These are phyloP conservation scores for Gypsophila paniculata DNA, from an alignment of 179 eudicot species.

Conservation along the genomic window DNA sequence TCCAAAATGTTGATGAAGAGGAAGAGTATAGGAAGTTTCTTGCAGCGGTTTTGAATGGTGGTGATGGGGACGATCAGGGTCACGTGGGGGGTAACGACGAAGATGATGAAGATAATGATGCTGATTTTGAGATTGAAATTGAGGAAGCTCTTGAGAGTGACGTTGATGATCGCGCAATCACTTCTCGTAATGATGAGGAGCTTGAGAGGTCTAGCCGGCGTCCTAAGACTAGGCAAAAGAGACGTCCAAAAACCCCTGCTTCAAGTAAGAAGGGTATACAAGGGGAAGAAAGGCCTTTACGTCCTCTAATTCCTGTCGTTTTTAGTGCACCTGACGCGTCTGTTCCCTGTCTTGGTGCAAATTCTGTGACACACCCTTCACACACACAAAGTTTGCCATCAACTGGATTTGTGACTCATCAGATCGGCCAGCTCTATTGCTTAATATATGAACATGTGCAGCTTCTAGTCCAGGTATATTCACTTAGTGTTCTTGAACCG, in stretches of 20 bases:
- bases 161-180: slow-evolving; percentile 41
- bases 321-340: slow-evolving; percentile 37
- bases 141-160: slow-evolving; percentile 97
- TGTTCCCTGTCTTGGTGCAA: slow-evolving; percentile 35
- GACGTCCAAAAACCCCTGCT: slow-evolving; percentile 37
- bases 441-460: slow-evolving; percentile 88
- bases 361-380: slow-evolving; percentile 26
- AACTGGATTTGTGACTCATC: slow-evolving; percentile 69
- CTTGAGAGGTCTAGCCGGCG: slow-evolving; percentile 49
- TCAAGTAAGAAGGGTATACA: slow-evolving; percentile 32
- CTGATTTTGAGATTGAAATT: slow-evolving; percentile 91
- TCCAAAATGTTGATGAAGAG: slow-evolving; percentile 87
- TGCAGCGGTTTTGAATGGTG: slow-evolving; percentile 77
- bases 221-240: slow-evolving; percentile 70
- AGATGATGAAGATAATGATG: slow-evolving; percentile 97
- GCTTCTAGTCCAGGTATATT: slow-evolving; percentile 83
- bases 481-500: slow-evolving; percentile 72
- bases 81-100: slow-evolving; percentile 54
- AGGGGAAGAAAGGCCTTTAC: slow-evolving; percentile 52
- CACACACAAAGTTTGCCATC: slow-evolving; percentile 28
- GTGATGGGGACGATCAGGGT: slow-evolving; percentile 41
- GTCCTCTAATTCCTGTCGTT: slow-evolving; percentile 62
- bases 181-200: slow-evolving; percentile 31
- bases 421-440: slow-evolving; percentile 76
- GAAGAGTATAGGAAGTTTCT: slow-evolving; percentile 95